Evolutionary conservation across 2,329 filamentous ascomycete species (phyloP).

Genomic region (Massarina eburnea): DNA sequence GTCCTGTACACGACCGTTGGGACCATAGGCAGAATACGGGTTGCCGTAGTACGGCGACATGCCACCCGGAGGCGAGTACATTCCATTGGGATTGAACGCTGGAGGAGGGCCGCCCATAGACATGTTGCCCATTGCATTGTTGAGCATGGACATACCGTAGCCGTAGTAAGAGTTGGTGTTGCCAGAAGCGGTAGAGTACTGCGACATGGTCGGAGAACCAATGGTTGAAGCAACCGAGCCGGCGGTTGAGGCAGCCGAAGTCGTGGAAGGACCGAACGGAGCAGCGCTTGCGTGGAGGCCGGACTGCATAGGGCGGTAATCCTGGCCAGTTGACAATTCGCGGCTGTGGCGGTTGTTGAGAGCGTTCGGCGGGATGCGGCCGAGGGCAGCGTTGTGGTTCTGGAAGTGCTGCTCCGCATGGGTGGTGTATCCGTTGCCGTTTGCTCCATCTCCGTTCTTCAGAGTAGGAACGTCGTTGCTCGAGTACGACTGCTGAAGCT

Average conservation of each 20-base stretch:
- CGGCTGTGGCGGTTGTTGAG: conserved; percentile 71
- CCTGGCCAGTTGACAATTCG: conserved; percentile 62
- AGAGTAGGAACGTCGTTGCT: conserved; percentile 85
- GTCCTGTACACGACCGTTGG: conserved; percentile 62
- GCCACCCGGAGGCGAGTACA: conserved; percentile 22
- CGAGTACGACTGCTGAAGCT: conserved; percentile 86
- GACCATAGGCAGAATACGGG: conserved; percentile 42
- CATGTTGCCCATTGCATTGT: conserved; percentile 70
- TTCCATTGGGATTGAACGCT: conserved; percentile 22
- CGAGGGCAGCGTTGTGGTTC: conserved; percentile 79
- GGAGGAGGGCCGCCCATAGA: conserved; percentile 35
- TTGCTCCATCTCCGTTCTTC: conserved; percentile 63
- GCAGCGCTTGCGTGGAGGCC: conserved; percentile 77
- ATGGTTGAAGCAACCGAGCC: conserved; percentile 23
- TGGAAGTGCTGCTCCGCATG: conserved; percentile 62
- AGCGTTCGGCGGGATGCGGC: conserved; percentile 71
- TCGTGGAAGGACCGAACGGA: conserved; percentile 70
- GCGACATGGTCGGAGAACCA: conserved; percentile 34
- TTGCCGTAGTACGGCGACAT: conserved; percentile 15
- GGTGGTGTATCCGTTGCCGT: conserved; percentile 45
- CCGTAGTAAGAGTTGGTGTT: conserved; percentile 48
- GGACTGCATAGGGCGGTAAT: conserved; percentile 64
- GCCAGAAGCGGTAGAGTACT: conserved; percentile 30
- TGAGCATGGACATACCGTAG: conserved; percentile 64
- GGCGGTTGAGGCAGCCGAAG: conserved; percentile 30